These are phyloP conservation scores for Kernera saxatilis DNA, from an alignment of 345 rosid species.

Conservation along the genomic window DNA sequence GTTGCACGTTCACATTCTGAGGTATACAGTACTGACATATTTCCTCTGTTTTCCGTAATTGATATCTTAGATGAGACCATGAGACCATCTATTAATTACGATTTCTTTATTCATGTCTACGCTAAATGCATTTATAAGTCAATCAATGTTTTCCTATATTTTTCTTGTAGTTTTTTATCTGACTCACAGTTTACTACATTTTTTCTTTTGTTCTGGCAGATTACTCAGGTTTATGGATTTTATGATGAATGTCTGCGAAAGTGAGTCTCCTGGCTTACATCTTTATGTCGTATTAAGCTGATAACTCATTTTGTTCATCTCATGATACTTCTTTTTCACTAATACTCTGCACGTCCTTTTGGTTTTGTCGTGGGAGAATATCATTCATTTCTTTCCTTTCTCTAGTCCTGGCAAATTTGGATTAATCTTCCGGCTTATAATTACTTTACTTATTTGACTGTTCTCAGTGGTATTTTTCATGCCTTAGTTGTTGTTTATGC, in stretches of 20 bases:
- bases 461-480: background rate
- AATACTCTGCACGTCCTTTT: background rate
- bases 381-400: background rate
- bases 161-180: background rate
- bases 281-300: background rate
- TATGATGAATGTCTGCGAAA: constrained; percentile 97
- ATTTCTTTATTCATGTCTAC: background rate
- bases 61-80: background rate
- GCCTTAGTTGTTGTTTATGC: background rate
- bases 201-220: constrained; percentile 47
- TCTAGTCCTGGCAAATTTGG: background rate
- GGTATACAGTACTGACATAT: background rate
- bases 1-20: background rate
- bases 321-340: background rate
- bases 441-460: background rate
- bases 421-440: background rate
- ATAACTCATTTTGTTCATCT: background rate
- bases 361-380: background rate
- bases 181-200: constrained; percentile 26
- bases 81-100: background rate
- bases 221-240: constrained; percentile 98
- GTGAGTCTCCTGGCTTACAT: constrained; percentile 51
- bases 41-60: background rate
- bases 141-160: background rate
- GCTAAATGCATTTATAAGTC: background rate